Conservation (phyloP, 2,329 filamentous ascomycete genomes). For the Scolecobasidium constrictum region DNA sequence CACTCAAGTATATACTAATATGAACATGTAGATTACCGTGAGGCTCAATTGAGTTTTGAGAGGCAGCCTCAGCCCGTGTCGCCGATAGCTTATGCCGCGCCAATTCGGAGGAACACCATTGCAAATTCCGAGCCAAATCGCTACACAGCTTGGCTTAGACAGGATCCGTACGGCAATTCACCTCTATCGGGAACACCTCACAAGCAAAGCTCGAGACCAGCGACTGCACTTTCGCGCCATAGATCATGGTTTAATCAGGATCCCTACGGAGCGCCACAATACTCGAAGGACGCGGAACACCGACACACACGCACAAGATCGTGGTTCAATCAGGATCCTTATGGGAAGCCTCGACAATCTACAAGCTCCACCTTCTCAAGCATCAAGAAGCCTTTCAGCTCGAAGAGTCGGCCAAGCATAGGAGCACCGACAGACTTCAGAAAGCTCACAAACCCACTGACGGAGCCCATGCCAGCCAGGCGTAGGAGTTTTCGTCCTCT, state of each 20-base stretch:
- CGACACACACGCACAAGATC: slow-evolving; percentile 3
- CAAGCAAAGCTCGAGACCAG: no score
- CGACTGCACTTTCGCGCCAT: no score
- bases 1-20: no score
- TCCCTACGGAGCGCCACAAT: no score
- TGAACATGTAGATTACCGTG: no score
- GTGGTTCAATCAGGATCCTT: background rate
- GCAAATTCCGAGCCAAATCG: background rate
- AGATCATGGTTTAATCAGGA: no score
- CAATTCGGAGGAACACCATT: background rate
- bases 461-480: slow-evolving; percentile 19
- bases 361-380: slow-evolving; percentile 5
- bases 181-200: no score
- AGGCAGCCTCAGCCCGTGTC: background rate
- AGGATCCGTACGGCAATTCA: background rate
- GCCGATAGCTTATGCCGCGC: background rate
- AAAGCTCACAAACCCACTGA: slow-evolving; percentile 19
- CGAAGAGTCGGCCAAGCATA: slow-evolving; percentile 21
- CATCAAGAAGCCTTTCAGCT: slow-evolving; percentile 4
- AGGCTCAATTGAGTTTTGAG: no score
- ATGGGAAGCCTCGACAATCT: background rate
- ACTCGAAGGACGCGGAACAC: no score
- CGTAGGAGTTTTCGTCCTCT: slow-evolving; percentile 26
- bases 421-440: slow-evolving; percentile 25
- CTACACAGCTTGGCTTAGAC: background rate